These are phyloP conservation scores for Lecanicillium sp. DNA, from an alignment of 2,329 filamentous ascomycete genomes.

Conservation along the genomic window DNA sequence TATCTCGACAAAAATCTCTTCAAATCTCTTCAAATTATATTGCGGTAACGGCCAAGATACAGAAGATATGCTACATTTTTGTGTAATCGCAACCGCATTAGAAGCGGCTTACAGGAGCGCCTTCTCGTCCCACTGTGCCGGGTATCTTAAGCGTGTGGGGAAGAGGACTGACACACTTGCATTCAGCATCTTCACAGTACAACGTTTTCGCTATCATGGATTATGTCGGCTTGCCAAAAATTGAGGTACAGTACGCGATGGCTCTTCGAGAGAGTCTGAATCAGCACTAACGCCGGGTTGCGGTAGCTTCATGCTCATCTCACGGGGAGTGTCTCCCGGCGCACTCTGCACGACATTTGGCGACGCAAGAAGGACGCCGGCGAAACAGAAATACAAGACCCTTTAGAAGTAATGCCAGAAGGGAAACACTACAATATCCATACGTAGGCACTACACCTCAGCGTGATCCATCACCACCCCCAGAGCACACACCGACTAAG, in stretches of 20 bases:
- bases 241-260: conserved; percentile 43
- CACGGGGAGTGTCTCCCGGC: conserved; percentile 68
- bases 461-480: conserved; percentile 6
- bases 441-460: conserved; percentile 44
- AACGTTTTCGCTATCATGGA: conserved; percentile 28
- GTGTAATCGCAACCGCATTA: too few species aligned
- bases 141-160: neutral
- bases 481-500: neutral
- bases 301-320: conserved; percentile 71
- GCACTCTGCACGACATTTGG: conserved; percentile 72
- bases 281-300: conserved; percentile 13
- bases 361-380: conserved; percentile 47
- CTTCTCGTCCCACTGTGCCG: neutral
- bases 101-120: neutral
- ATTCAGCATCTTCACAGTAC: too few species aligned
- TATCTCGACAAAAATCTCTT: too few species aligned
- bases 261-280: conserved; percentile 10
- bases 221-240: conserved; percentile 47
- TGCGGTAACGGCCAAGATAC: too few species aligned
- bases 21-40: too few species aligned
- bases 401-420: conserved; percentile 59
- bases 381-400: conserved; percentile 57
- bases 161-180: too few species aligned
- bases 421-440: conserved; percentile 66
- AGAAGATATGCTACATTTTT: too few species aligned